Evolutionary conservation across 2,329 filamentous ascomycete species (phyloP).

Genomic region (Fusarium buharicum): DNA sequence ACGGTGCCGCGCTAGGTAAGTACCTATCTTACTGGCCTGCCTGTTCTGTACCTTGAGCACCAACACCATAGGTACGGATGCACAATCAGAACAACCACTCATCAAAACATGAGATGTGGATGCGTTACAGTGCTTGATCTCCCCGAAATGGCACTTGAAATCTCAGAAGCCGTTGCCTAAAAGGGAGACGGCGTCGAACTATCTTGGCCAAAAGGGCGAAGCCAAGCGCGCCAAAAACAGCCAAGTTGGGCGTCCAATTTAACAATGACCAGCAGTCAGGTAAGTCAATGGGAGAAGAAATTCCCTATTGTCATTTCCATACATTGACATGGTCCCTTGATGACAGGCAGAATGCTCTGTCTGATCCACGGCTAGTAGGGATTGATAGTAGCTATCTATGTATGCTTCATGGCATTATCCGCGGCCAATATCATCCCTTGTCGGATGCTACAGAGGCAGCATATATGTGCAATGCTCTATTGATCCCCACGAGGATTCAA

Average conservation of each 20-base stretch:
- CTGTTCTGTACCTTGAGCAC: slow-evolving; percentile 12
- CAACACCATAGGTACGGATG: no score
- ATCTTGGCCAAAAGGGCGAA: slow-evolving; percentile 25
- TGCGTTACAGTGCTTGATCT: slow-evolving; percentile 12
- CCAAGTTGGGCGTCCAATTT: slow-evolving; percentile 22
- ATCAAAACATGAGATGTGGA: background rate
- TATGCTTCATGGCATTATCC: slow-evolving; percentile 21
- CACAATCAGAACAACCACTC: no score
- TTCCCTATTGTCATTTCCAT: background rate
- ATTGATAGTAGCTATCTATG: slow-evolving; percentile 12
- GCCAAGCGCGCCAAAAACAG: slow-evolving; percentile 32
- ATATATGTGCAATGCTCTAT: slow-evolving; percentile 32
- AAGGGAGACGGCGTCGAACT: slow-evolving; percentile 39
- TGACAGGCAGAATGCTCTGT: slow-evolving; percentile 27
- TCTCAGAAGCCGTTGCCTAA: slow-evolving; percentile 33
- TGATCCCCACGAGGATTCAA: slow-evolving; percentile 25
- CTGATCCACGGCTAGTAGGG: slow-evolving; percentile 14
- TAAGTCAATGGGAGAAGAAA: background rate
- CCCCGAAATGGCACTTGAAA: slow-evolving; percentile 20
- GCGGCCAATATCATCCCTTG: slow-evolving; percentile 28
- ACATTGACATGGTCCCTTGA: slow-evolving; percentile 1
- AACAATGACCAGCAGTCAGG: slow-evolving; percentile 9
- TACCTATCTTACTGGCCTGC: no score
- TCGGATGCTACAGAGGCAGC: slow-evolving; percentile 25
- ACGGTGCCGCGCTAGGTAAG: no score